Conservation (phyloP, 1,284 basidiomycete species). For the Boletus sp. region DNA sequence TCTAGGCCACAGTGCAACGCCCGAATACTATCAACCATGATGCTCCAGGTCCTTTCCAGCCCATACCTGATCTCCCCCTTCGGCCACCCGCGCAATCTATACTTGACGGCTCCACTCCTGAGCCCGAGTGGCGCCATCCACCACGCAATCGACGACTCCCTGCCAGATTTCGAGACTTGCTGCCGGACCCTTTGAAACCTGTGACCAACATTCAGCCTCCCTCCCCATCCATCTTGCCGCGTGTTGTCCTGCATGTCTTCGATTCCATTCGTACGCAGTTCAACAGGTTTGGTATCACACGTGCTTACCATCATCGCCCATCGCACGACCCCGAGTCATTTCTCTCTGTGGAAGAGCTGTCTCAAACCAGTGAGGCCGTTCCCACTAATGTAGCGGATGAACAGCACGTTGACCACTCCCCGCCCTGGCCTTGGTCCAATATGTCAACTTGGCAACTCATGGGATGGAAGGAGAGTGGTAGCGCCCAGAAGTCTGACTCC, state of each 20-base stretch:
- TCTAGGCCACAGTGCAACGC: background rate
- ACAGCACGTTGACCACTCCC: too few relatives aligned
- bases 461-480: background rate
- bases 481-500: background rate
- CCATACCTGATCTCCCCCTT: background rate
- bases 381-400: too few relatives aligned
- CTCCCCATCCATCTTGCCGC: background rate
- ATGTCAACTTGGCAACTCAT: conserved; percentile 4
- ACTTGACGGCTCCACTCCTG: background rate
- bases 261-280: too few relatives aligned
- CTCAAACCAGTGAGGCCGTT: too few relatives aligned
- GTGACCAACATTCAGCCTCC: background rate
- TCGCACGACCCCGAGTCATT: too few relatives aligned
- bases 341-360: too few relatives aligned
- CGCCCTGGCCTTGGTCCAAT: background rate
- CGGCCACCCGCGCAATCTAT: background rate
- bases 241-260: too few relatives aligned
- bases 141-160: background rate
- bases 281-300: too few relatives aligned
- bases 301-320: too few relatives aligned
- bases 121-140: background rate
- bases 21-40: background rate
- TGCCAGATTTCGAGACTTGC: conserved; percentile 3
- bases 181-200: conserved; percentile 1
- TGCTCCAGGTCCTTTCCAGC: background rate